Conservation (phyloP, 225 moss, liverwort and hornwort genomes). For the Pleurozium schreberi region DNA sequence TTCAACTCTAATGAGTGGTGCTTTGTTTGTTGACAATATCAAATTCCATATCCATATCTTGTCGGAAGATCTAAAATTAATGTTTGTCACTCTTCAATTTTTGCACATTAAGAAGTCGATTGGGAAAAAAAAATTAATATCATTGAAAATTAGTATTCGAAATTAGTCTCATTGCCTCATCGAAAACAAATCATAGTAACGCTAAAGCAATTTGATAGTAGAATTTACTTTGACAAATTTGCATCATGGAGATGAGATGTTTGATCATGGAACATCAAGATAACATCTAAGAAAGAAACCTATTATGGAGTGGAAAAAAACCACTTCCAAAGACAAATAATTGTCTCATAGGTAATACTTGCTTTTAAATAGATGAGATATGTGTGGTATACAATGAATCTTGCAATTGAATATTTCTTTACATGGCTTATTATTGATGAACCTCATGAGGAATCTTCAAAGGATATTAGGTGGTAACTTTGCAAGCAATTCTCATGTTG, state of each 20-base stretch:
- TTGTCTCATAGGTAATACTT: neutral
- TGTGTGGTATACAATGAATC: rapidly evolving
- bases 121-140: neutral
- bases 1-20: neutral
- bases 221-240: neutral
- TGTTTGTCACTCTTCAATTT: neutral
- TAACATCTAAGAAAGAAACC: neutral
- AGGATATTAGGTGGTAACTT: neutral
- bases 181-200: neutral
- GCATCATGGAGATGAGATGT: neutral
- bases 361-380: neutral
- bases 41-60: neutral
- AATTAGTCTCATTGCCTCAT: neutral
- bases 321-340: neutral
- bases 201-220: neutral
- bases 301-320: neutral
- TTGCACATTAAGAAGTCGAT: neutral
- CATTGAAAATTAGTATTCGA: neutral
- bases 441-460: neutral
- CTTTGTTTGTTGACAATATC: neutral
- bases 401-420: neutral
- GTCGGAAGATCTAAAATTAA: neutral
- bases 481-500: neutral
- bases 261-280: neutral
- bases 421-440: neutral